These are phyloP conservation scores for Coniosporium apollinis DNA, from an alignment of 495 filamentous ascomycete genomes.

Conservation along the genomic window DNA sequence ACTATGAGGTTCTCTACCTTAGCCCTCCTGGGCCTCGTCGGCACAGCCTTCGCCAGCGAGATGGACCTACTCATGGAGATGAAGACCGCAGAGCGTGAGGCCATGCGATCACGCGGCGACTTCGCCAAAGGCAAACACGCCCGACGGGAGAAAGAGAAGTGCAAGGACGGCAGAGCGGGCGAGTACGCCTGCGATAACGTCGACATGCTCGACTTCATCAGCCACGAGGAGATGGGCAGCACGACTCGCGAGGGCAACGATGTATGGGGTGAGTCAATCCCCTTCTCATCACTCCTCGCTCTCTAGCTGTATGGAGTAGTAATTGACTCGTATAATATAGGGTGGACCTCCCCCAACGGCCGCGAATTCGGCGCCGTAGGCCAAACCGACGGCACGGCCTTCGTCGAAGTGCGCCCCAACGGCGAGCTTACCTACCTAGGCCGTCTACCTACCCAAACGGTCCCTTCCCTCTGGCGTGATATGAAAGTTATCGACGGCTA, in stretches of 20 bases:
- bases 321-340: too few species aligned
- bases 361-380: slow-evolving; percentile 41
- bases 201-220: slow-evolving; percentile 38
- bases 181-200: slow-evolving; percentile 16
- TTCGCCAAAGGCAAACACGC: not conserved
- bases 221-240: slow-evolving; percentile 34
- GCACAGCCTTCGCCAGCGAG: too few species aligned
- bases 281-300: too few species aligned
- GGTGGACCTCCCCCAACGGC: slow-evolving; percentile 41
- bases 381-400: slow-evolving; percentile 39
- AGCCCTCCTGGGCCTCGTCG: too few species aligned
- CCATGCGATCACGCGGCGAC: not conserved
- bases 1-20: too few species aligned
- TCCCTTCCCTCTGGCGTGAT: slow-evolving; percentile 13
- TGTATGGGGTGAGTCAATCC: slow-evolving; percentile 31
- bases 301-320: too few species aligned
- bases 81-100: not conserved
- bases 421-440: slow-evolving; percentile 40
- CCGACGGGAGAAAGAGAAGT: slow-evolving; percentile 10
- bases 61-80: slow-evolving; percentile 3
- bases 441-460: slow-evolving; percentile 22
- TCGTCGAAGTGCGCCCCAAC: slow-evolving; percentile 31
- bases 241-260: slow-evolving; percentile 17
- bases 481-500: slow-evolving; percentile 10
- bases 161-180: slow-evolving; percentile 30